phyloP scores from a whole-genome alignment of 2,329 filamentous ascomycete genomes.

The Phialemonium atrogriseum region DNA sequence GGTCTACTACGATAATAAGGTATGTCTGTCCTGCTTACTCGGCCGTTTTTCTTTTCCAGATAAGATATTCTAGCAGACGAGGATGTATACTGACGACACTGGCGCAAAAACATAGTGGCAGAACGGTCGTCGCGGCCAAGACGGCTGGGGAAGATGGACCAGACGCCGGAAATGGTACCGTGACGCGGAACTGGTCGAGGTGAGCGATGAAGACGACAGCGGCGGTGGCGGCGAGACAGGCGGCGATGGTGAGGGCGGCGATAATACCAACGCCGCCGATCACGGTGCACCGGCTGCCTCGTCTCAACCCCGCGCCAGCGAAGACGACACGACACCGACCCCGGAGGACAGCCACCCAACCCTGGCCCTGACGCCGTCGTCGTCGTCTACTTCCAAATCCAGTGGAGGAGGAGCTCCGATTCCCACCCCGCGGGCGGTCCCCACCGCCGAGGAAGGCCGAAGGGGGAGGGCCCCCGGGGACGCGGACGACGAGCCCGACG shows the following conservation, averaged over 20 bases:
- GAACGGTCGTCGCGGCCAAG: constrained; percentile 71
- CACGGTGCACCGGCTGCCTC: neutral
- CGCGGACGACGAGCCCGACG: too few relatives aligned
- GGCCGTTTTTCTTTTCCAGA: neutral
- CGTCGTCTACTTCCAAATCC: too few relatives aligned
- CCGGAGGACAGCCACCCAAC: constrained; percentile 1
- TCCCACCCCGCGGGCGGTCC: too few relatives aligned
- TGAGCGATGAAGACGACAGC: constrained; percentile 22
- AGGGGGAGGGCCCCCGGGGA: too few relatives aligned
- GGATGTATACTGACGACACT: constrained; percentile 5
- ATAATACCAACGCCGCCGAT: constrained; percentile 15
- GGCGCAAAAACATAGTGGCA: constrained; percentile 58
- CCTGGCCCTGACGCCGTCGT: constrained; percentile 4
- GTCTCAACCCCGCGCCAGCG: constrained; percentile 10
- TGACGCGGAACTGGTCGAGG: constrained; percentile 88
- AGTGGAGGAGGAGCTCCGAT: too few relatives aligned
- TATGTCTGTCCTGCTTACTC: constrained; percentile 22
- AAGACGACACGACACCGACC: constrained; percentile 7
- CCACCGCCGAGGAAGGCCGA: too few relatives aligned
- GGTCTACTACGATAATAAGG: constrained; percentile 98
- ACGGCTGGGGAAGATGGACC: constrained; percentile 93
- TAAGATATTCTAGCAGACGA: too few relatives aligned
- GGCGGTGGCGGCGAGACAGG: constrained; percentile 30
- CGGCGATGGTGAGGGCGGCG: too few relatives aligned
- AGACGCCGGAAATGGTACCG: constrained; percentile 91